Base-by-base conservation (phyloP, 805 yeast species). In the Debaryomyces prosopidis region DNA sequence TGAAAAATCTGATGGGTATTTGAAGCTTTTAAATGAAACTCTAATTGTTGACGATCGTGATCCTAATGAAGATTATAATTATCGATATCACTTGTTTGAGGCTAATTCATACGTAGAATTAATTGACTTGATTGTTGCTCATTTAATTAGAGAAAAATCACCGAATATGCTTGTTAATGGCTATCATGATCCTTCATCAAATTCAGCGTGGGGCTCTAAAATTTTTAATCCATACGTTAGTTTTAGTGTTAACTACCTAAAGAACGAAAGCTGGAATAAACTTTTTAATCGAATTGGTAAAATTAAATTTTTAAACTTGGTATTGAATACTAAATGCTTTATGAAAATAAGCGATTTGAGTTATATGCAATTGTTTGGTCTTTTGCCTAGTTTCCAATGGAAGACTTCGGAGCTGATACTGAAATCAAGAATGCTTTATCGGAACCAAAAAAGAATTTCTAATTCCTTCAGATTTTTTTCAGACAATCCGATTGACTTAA, bases 161-260 rank as follows among this genome's bases (percentile, higher is more conserved):
- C 46, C 58, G 3, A 79, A 80, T 55, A 66, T 67, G 0, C 41
- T 83, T 4, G 49, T 66, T 0, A 53, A 56, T 37, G 87, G 85
- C 0, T 79, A 77, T 48, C 52, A 53, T 3, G 60, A 69, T 38
- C 74, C 73, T 6, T 47, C 65, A 7, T 56, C 66, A 0, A 52
- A 60, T 5, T 56, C 65, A 5, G 46, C 42, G 3, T 50, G 67
- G 36, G 66, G 66, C 37, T 63, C 73, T 30, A 50, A 53, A 1
- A 59, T 65, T 5, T 56, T 63, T 6, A 79, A 73, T 46, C 60
- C 65, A 1, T 48, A 45, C 19, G 55, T 57, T 2, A 63, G 58
- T 48, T 61, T 72, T n/a, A 62, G 63, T 18, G 68, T 70, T 2
- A 62, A 68, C 14, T 43, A 59, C 1, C 49, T 85, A 15, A 81